phyloP scores from a whole-genome alignment of 2,329 filamentous ascomycete genomes.

The Exserohilum rostratum region DNA sequence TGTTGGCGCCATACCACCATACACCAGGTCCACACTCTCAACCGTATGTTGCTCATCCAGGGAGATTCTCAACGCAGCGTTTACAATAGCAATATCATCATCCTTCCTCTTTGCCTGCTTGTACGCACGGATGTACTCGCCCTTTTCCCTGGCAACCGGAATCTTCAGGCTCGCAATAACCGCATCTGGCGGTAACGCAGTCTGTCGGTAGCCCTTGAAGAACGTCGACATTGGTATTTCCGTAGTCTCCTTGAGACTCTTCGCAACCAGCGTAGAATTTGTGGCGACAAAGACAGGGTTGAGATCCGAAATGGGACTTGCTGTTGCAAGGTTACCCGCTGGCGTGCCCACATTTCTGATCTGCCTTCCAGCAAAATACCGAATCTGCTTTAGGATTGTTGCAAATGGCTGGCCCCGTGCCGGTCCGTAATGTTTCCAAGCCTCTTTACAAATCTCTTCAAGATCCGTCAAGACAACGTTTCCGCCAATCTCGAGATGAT shows the following conservation, averaged over 20 bases:
- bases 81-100: constrained; percentile 98
- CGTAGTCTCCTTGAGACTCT: constrained; percentile 72
- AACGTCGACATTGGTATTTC: constrained; percentile 93
- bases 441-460: constrained; percentile 81
- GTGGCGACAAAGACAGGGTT: constrained; percentile 93
- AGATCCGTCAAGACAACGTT: constrained; percentile 93
- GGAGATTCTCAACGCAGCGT: constrained; percentile 77
- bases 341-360: constrained; percentile 98
- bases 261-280: constrained; percentile 80
- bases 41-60: constrained; percentile 74
- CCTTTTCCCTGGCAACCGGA: constrained; percentile 73
- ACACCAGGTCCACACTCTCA: constrained; percentile 78
- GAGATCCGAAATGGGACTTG: constrained; percentile 93
- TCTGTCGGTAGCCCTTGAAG: constrained; percentile 89
- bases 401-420: constrained; percentile 77
- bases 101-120: constrained; percentile 98
- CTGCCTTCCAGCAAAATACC: constrained; percentile 92
- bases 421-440: constrained; percentile 77
- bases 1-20: constrained; percentile 92
- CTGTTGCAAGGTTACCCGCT: constrained; percentile 91
- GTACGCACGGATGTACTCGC: constrained; percentile 87
- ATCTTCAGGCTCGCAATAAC: constrained; percentile 89
- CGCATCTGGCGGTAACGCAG: constrained; percentile 79
- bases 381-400: constrained; percentile 92
- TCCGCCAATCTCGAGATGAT: constrained; percentile 88